phyloP scores from a whole-genome alignment of 805 yeast genomes.

The Wickerhamiella slavikovae region DNA sequence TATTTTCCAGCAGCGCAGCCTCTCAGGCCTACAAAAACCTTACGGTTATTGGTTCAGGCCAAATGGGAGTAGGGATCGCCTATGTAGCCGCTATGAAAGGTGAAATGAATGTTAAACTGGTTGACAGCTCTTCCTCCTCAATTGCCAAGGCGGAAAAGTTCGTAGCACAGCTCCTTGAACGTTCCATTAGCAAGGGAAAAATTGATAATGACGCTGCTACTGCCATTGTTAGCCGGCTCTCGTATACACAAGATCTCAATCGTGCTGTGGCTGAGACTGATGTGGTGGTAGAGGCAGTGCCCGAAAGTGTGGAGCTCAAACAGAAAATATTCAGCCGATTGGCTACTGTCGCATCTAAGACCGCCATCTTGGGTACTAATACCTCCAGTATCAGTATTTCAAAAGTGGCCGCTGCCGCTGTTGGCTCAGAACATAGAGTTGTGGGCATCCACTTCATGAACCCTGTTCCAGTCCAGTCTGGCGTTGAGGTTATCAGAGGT shows the following conservation, averaged over 20 bases:
- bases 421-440: conserved; percentile 22
- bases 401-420: conserved; percentile 24
- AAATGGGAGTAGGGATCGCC: conserved; percentile 26
- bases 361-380: conserved; percentile 21
- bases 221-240: conserved; percentile 14
- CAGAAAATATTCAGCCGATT: conserved; percentile 17
- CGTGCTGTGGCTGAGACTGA: conserved; percentile 16
- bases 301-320: conserved; percentile 21
- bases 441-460: conserved; percentile 26
- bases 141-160: conserved; percentile 18
- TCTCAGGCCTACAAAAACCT: no score
- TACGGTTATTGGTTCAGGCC: conserved; percentile 25
- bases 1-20: no score
- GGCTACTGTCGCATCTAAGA: conserved; percentile 13
- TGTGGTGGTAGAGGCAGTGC: conserved; percentile 25
- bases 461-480: conserved; percentile 26
- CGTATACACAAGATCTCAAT: conserved; percentile 11
- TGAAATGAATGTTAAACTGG: conserved; percentile 17
- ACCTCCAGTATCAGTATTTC: conserved; percentile 25
- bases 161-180: conserved; percentile 19
- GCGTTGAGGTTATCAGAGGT: conserved; percentile 24
- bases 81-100: conserved; percentile 22
- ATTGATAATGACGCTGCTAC: conserved; percentile 16
- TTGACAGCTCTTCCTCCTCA: conserved; percentile 18
- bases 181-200: conserved; percentile 20